Percentiles rank a stretch among this genome's conserved stretches.
Evolutionary conservation across 306 rosid genomes (phyloP).

Genomic region (Vicia faba): DNA sequence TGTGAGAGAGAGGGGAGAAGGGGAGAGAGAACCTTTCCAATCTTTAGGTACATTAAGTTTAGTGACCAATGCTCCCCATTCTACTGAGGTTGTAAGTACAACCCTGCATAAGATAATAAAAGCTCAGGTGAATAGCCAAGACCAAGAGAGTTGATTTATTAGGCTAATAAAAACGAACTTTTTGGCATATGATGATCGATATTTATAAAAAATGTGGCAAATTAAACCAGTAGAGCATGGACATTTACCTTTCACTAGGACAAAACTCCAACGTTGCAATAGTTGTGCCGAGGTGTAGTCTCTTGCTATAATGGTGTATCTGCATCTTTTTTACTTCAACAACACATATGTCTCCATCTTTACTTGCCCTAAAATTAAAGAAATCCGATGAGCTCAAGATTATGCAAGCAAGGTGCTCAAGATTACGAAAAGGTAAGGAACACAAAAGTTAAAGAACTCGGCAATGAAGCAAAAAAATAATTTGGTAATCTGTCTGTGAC

Average conservation of each 20-base stretch:
- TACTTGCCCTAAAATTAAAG: conserved; percentile 71
- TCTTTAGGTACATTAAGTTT: conserved; percentile 89
- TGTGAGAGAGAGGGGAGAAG: not conserved
- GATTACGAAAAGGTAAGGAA: no score
- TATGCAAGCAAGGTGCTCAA: conserved; percentile 9
- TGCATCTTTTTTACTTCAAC: conserved; percentile 92
- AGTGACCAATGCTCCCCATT: conserved; percentile 90
- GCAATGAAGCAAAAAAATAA: not conserved
- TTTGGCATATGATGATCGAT: conserved; percentile 4
- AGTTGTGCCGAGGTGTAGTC: conserved; percentile 83
- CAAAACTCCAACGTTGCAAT: conserved; percentile 78
- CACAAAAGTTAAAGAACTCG: not conserved
- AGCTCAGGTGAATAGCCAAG: conserved; percentile 30
- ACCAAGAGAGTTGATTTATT: conserved; percentile 19
- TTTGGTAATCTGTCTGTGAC: not conserved
- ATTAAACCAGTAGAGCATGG: not conserved
- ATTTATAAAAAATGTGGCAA: not conserved
- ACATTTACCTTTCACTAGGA: conserved; percentile 79
- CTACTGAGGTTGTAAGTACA: conserved; percentile 70
- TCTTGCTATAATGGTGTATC: conserved; percentile 77
- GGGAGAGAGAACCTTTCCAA: conserved; percentile 80
- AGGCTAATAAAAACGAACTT: not conserved
- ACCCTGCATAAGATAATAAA: conserved; percentile 53
- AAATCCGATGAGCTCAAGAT: conserved; percentile 24
- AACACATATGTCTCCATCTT: conserved; percentile 88